Evolutionary conservation across 1,284 basidiomycete species (phyloP), one percentile per base, ranked within the genome.

Genomic region (Sphagnurus paluster): DNA sequence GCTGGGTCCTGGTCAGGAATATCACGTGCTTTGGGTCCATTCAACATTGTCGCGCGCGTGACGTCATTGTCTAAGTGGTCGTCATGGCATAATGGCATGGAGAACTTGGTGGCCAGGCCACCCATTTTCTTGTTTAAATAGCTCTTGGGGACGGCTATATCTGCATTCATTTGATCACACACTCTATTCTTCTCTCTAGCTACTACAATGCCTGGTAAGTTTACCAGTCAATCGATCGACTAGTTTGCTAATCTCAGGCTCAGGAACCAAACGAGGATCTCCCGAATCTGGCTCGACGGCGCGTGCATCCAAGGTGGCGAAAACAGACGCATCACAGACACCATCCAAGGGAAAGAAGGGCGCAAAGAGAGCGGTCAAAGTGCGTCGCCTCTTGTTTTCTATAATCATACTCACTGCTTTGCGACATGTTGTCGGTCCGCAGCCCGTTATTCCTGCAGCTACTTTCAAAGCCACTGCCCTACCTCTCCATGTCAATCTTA

Each of bases 401-500:
- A 29, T 30, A 44, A 43, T 46, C 21, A 7, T 45, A 41, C 44
- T 48, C 38, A 52, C 40, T 44, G 35, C 43, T 24, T 40, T 40
- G 28, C 19, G 21, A 25, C 39, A 8, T 30, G 21, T 45, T 47
- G 13, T 21, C 29, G 35, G 14, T 5, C 19, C 19, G 10, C 54
- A 80, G 75, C 64, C 72, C 7, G 68, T 69, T 25, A 60, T 84
- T 40, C 65, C 79, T 13, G 66, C 72, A 3, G 67, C 75, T 1
- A 63, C 68, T 11, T 90, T 90, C 71, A 82, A 78, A 56, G 64
- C 74, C 23, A 77, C 75, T 46, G 87, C 87, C 5, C 64, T 80
- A 16, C 84, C 87, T 1, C 63, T 90, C 4, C 80, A 89, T 55
- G 69, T 86, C 44, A 80, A 77, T 56, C 56, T 90, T 41, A 87